Evolutionary conservation across 2,329 filamentous ascomycete species (phyloP), one percentile per base, ranked within the genome.

Genomic region (Verticillium klebahnii): DNA sequence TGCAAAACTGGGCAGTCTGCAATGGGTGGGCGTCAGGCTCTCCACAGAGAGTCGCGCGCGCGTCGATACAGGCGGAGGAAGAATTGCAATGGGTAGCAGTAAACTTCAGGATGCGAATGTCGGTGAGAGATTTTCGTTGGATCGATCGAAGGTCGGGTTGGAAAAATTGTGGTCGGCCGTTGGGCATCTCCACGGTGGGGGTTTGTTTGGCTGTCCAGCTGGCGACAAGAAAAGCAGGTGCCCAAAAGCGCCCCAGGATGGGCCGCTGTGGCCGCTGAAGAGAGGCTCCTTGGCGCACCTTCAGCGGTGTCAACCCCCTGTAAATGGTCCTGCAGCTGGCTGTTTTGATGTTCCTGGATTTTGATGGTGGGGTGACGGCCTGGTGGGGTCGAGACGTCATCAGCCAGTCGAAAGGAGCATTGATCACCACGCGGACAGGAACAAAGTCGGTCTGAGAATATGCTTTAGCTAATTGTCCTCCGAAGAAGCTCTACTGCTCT

Each of bases 1-100:
- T 64, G 66, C 67, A 67, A 61, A 29, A 52, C 9, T 50, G 19
- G 45, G 19, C 45, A 25, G 19, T 23, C 8, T 52, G 45, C 45
- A 12, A 52, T 9, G 12, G 5, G 17, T 25, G 9, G 19, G 8
- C 19, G 19, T 52, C n/a, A 14, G 19, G 45, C 45, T 25, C 45
- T 52, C 45, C n/a, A 25, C 45, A 23, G 45, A 52, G 45, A 52
- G 45, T 52, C 45, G 45, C 19, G 23, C 45, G 45, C 19, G 2
- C 8, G 23, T 52, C 23, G 45, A 52, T 23, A 52, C 19, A 19
- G n/a, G 11, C 8, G 45, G 25, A 12, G n/a, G 12, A 52, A 23
- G 19, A 50, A 25, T 23, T 52, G 45, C 11, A 52, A 52, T 12
- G 19, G 45, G 45, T 29, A 52, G 19, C 19, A 23, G n/a, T 40